Base-by-base conservation (phyloP, 805 yeast species). In the Candida sphagnicola region DNA sequence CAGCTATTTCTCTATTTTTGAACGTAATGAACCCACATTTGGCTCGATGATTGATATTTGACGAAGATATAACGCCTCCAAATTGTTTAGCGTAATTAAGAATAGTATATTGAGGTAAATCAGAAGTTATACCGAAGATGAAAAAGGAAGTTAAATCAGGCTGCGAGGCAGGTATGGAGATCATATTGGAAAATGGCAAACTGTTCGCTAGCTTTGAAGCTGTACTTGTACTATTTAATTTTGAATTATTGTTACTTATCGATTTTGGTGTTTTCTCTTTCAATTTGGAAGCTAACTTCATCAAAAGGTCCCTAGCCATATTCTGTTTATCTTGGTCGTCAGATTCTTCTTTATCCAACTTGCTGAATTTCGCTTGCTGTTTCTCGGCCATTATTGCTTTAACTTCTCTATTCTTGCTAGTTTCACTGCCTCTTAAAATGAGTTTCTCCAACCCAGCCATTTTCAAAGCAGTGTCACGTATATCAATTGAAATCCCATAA, bases 381-480 rank as follows among this genome's bases (percentile, higher is more conserved):
- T 54, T 77, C 68, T 67, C 72, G 5, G 72, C 73, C 40, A 56
- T 50, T 10, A 65, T 56, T 5, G 73, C 73, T 40, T 56, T 59
- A 4, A 65, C 64, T 47, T 67, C 73, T 13, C 54, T 42, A 38
- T 62, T 59, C 18, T 44, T 43, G 12, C 41, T 31, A 5, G 49
- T 38, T 14, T 2, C 57, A 41, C 35, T 59, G 46, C 18, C 13
- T 13, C 62, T 38, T 13, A 45, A 30, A 4, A 43, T 43, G 8
- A 42, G 35, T 14, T 43, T 41, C 12, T 48, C 69, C 12, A 71
- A 64, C 12, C 81, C 82, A 2, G 90, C 82, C 72, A 87, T 70
- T 48, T 80, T 78, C 50, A 89, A 58, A 3, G 95, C 85, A 1
- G 87, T 80, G 51, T 90, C 96, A 46, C 96, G 68, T 5, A 88